Conservation (phyloP, 768 basidiomycete genomes). For the Tylopilus subfusipes region DNA sequence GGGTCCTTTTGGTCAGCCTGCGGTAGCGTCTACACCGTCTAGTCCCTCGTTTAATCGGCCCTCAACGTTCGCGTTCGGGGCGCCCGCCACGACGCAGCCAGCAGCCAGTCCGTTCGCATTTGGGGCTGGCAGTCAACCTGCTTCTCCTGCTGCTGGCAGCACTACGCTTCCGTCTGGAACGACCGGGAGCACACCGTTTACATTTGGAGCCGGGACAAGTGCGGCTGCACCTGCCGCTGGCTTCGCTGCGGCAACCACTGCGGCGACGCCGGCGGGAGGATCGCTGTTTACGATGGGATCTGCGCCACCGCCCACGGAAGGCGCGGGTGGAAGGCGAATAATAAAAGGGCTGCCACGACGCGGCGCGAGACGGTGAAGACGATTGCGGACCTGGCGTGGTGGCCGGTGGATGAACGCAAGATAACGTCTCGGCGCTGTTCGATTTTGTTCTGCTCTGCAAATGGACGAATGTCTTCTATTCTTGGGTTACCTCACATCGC, state of each 20-base stretch:
- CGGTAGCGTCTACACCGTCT: conserved; percentile 46
- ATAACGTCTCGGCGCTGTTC: conserved; percentile 3
- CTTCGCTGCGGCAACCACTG: conserved; percentile 41
- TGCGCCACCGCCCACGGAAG: conserved; percentile 41
- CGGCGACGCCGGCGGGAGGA: conserved; percentile 30
- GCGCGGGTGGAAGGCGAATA: conserved; percentile 40
- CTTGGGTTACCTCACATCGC: conserved; percentile 20
- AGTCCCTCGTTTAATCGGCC: conserved; percentile 56
- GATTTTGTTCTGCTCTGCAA: conserved; percentile 12
- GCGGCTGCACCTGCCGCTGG: conserved; percentile 34
- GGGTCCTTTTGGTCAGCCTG: conserved; percentile 42
- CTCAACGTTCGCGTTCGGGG: conserved; percentile 45
- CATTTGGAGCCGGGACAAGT: conserved; percentile 37
- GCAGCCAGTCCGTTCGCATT: conserved; percentile 44
- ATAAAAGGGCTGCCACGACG: conserved; percentile 58
- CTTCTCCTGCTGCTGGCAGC: conserved; percentile 48
- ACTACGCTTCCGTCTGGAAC: conserved; percentile 33
- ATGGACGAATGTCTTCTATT: conserved; percentile 8
- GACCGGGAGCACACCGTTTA: conserved; percentile 23
- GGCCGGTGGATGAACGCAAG: conserved; percentile 11
- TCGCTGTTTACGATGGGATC: conserved; percentile 60
- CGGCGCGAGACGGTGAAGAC: conserved; percentile 26
- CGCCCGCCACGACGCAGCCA: conserved; percentile 36
- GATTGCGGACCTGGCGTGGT: conserved; percentile 8
- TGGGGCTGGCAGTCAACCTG: conserved; percentile 51